phyloP scores from a whole-genome alignment of 1,284 basidiomycete genomes.

The Ceraceosorus guamensis region DNA sequence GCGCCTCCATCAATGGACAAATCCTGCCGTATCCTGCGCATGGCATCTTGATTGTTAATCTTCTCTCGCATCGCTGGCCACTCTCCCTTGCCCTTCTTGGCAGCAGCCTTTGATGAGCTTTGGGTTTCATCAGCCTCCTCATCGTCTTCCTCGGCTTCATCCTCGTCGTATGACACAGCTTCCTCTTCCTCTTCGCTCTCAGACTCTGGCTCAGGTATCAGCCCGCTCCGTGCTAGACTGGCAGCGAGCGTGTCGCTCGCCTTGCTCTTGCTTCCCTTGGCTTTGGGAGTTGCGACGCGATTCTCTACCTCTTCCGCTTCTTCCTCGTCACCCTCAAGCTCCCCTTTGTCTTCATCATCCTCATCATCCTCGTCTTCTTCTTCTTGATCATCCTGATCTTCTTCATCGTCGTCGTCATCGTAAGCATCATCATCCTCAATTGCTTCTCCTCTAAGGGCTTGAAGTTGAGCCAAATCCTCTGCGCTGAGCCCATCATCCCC shows the following conservation, averaged over 20 bases:
- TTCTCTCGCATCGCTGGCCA: conserved; percentile 25
- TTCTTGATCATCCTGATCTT: conserved; percentile 19
- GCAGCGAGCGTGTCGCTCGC: conserved; percentile 41
- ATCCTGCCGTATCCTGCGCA: conserved; percentile 32
- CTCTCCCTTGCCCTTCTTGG: not conserved
- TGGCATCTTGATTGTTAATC: conserved; percentile 39
- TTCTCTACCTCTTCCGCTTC: conserved; percentile 15
- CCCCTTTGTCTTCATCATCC: conserved; percentile 16
- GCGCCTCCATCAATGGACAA: conserved; percentile 23
- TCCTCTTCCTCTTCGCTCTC: conserved; percentile 27
- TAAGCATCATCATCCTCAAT: conserved; percentile 24
- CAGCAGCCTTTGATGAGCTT: conserved; percentile 3
- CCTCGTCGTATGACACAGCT: too few relatives aligned
- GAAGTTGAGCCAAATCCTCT: conserved; percentile 32
- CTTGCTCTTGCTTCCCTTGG: conserved; percentile 20
- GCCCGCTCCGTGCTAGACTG: conserved; percentile 38
- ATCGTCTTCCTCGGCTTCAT: conserved; percentile 19
- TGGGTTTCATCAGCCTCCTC: conserved; percentile 26
- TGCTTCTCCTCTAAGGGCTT: conserved; percentile 20
- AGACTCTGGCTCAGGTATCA: conserved; percentile 21
- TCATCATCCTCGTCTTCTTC: conserved; percentile 20
- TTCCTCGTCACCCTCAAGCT: conserved; percentile 15
- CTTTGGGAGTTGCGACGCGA: conserved; percentile 12
- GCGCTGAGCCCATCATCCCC: conserved; percentile 41
- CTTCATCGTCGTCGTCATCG: conserved; percentile 19